Evolutionary conservation across 306 rosid genomes (phyloP).

Genomic region (Gleditsia sinensis): DNA sequence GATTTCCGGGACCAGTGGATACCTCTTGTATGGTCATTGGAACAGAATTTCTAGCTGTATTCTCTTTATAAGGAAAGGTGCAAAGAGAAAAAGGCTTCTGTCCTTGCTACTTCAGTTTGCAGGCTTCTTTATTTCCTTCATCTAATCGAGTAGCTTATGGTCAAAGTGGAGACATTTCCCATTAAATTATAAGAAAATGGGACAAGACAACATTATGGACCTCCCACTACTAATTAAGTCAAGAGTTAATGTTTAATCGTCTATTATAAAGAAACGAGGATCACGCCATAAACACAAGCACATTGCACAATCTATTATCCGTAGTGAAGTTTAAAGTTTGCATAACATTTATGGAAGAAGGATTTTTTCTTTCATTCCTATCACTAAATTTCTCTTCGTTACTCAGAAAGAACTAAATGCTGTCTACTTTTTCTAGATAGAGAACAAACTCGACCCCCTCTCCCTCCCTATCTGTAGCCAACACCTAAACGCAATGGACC

Average conservation of each 20-base stretch:
- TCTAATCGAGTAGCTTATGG: conserved; percentile 31
- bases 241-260: conserved; percentile 11
- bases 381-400: not conserved
- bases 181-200: conserved; percentile 39
- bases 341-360: not conserved
- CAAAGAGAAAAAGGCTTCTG: conserved; percentile 44
- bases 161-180: conserved; percentile 33
- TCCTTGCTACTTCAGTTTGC: conserved; percentile 14
- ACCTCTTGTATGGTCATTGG: conserved; percentile 46
- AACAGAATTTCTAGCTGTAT: conserved; percentile 35
- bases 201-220: conserved; percentile 38
- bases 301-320: not conserved
- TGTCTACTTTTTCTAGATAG: not conserved
- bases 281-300: not conserved
- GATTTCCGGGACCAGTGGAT: conserved; percentile 57
- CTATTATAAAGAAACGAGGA: conserved; percentile 7
- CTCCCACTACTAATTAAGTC: conserved; percentile 36
- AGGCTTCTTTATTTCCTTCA: conserved; percentile 29
- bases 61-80: conserved; percentile 44
- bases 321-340: not conserved
- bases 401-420: not conserved
- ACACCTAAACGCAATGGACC: not conserved
- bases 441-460: not conserved
- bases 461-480: too few species aligned
- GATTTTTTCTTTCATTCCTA: not conserved